A percentile compares a stretch with the other conserved stretches of the same genome.
Conservation (phyloP, 2,329 filamentous ascomycete genomes). For the Xylariaceae sp. region DNA sequence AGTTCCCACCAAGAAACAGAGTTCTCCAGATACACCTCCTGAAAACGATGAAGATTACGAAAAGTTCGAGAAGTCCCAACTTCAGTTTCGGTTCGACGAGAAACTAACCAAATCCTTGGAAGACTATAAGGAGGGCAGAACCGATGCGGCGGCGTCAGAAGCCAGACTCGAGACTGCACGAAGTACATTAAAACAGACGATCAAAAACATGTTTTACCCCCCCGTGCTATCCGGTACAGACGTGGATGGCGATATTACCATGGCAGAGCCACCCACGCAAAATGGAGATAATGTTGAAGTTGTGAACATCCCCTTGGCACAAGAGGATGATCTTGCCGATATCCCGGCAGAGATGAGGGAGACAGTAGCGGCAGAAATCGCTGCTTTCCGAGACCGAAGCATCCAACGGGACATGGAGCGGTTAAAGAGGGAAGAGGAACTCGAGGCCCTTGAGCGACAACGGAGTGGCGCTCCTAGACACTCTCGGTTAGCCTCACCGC, state of each 20-base stretch:
- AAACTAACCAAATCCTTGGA: slow-evolving; percentile 80
- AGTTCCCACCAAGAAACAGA: slow-evolving; percentile 73
- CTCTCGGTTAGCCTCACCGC: slow-evolving; percentile 67
- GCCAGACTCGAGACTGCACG: slow-evolving; percentile 65
- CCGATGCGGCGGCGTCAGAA: slow-evolving; percentile 58
- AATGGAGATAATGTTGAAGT: slow-evolving; percentile 69
- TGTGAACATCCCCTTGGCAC: slow-evolving; percentile 78
- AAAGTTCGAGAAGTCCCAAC: slow-evolving; percentile 60
- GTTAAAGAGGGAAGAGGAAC: slow-evolving; percentile 80
- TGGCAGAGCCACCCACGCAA: slow-evolving; percentile 55
- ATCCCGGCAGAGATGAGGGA: slow-evolving; percentile 96
- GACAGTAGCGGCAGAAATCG: slow-evolving; percentile 88
- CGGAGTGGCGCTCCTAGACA: slow-evolving; percentile 59
- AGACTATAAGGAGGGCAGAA: slow-evolving; percentile 63
- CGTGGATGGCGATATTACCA: slow-evolving; percentile 60
- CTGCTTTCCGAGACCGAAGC: slow-evolving; percentile 87
- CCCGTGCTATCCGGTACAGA: slow-evolving; percentile 47
- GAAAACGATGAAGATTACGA: slow-evolving; percentile 43
- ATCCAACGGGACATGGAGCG: slow-evolving; percentile 85
- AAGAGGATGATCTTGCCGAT: slow-evolving; percentile 90
- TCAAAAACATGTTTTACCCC: slow-evolving; percentile 70
- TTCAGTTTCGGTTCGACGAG: slow-evolving; percentile 74
- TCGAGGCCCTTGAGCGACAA: slow-evolving; percentile 77
- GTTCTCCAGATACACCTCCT: slow-evolving; percentile 39
- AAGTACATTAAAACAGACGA: slow-evolving; percentile 58